Percentiles rank a stretch among this genome's conserved stretches.
These are phyloP conservation scores for Aspergillus brunneoviolaceus DNA, from an alignment of 2,329 filamentous ascomycete genomes.

Conservation along the genomic window DNA sequence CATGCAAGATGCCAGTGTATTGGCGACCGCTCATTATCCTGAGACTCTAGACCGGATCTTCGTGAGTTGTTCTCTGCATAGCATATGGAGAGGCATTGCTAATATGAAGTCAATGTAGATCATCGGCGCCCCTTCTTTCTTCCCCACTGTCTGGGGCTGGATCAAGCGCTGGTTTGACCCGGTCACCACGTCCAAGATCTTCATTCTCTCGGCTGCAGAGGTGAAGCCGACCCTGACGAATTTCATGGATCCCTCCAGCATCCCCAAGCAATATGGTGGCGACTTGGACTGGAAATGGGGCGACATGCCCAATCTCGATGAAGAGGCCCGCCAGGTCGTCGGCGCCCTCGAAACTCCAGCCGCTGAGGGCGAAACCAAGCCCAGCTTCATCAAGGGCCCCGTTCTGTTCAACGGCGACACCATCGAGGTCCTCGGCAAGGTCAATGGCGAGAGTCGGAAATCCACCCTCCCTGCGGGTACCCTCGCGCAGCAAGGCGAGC, in stretches of 20 bases:
- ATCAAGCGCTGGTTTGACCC: constrained; percentile 95
- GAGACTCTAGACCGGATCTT: constrained; percentile 87
- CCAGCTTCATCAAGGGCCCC: constrained; percentile 35
- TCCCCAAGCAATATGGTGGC: constrained; percentile 88
- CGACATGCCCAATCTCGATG: constrained; percentile 70
- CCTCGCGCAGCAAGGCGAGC: neutral
- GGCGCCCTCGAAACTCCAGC: constrained; percentile 31
- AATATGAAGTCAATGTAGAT: constrained; percentile 52
- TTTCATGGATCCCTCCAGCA: constrained; percentile 79
- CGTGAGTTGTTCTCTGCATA: constrained; percentile 39
- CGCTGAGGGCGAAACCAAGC: constrained; percentile 26
- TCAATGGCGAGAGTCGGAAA: constrained; percentile 34
- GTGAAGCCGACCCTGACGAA: constrained; percentile 72
- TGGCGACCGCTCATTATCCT: constrained; percentile 92
- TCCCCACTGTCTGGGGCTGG: constrained; percentile 89
- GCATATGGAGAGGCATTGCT: neutral
- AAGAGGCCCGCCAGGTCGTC: constrained; percentile 35
- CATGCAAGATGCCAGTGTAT: constrained; percentile 86
- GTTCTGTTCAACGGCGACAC: constrained; percentile 35
- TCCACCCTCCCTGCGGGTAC: constrained; percentile 25
- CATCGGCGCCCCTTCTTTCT: constrained; percentile 86
- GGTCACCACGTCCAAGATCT: constrained; percentile 93
- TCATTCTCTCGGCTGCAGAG: constrained; percentile 74
- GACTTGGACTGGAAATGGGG: constrained; percentile 81
- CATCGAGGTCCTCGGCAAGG: constrained; percentile 35